A percentile compares a stretch with the other conserved stretches of the same genome.
phyloP scores from a whole-genome alignment of 2,329 filamentous ascomycete genomes.

The Hymenoscyphus occultus region DNA sequence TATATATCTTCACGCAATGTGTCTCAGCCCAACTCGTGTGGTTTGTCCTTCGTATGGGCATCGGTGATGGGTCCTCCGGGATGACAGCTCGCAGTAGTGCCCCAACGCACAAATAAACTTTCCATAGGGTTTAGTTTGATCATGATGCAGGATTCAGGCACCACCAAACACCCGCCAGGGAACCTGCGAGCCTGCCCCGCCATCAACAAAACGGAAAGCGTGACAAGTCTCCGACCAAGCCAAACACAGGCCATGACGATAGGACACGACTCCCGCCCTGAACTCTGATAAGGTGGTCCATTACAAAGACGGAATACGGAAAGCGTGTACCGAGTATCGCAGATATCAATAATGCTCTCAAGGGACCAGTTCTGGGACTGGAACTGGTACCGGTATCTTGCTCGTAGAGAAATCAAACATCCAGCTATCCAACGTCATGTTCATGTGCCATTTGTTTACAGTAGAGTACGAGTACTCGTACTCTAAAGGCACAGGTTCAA shows the following conservation, averaged over 20 bases:
- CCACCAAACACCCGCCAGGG: not conserved
- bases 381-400: not conserved
- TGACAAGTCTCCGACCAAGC: not conserved
- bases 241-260: not conserved
- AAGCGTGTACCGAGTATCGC: no score
- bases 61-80: no score
- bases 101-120: slow-evolving; percentile 4
- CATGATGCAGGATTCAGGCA: slow-evolving; percentile 4
- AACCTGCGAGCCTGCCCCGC: not conserved
- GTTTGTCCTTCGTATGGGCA: no score
- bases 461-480: no score
- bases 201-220: slow-evolving; percentile 1
- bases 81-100: not conserved
- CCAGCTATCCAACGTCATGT: not conserved
- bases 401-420: no score
- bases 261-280: not conserved
- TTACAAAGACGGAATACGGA: no score
- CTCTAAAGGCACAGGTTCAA: not conserved
- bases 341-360: no score
- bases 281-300: not conserved
- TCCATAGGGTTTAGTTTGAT: slow-evolving; percentile 11
- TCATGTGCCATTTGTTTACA: not conserved
- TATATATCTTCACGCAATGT: no score
- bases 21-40: no score
- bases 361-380: not conserved